Evolutionary conservation across 345 rosid species (phyloP), one percentile per base, ranked within the genome.

Genomic region (Citrus sp.): DNA sequence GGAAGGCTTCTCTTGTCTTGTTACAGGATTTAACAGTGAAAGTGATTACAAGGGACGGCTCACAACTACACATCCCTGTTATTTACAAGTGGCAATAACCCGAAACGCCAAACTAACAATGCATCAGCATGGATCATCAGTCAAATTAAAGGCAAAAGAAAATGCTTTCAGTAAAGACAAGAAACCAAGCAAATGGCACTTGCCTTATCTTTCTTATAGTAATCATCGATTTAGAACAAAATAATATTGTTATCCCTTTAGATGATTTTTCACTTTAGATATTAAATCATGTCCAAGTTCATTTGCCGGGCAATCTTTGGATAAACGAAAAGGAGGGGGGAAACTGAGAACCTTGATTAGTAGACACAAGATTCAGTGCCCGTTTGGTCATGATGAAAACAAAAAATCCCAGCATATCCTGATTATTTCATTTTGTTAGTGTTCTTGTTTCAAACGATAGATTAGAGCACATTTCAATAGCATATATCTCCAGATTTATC

Each of bases 341-440:
- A 69, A 69, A 13, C 1, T 12, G 5, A 69, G 18, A 69, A 35
- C 25, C 7, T 42, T 42, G 0, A 42, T 35, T 35, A 63, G 21
- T 14, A 63, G 8, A 18, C 25, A 8, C 24, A 4, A 19, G 25
- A 25, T 66, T 32, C 40, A 30, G 38, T 18, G 22, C 72, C 55
- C 0, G 46, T 42, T 16, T 24, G 72, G 12, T 42, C 22, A 69
- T 69, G 72, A 40, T 69, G 18, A 69, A 24, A 69, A 69, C 58
- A 69, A 69, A 69, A 69, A 14, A 69, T 69, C n/a, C 73, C 32
- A 69, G 35, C 34, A 69, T 69, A 42, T 69, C 27, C 73, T 46
- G 0, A 12, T 40, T 6, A 67, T 42, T 42, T 69, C 34, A n/a
- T 69, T 69, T 25, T 42, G 12, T 24, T 67, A 9, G 37, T 24